Percentiles rank a stretch among this genome's conserved stretches.
These are phyloP conservation scores for Iodosphaeria phyllophila DNA, from an alignment of 2,329 filamentous ascomycete species.

Conservation along the genomic window DNA sequence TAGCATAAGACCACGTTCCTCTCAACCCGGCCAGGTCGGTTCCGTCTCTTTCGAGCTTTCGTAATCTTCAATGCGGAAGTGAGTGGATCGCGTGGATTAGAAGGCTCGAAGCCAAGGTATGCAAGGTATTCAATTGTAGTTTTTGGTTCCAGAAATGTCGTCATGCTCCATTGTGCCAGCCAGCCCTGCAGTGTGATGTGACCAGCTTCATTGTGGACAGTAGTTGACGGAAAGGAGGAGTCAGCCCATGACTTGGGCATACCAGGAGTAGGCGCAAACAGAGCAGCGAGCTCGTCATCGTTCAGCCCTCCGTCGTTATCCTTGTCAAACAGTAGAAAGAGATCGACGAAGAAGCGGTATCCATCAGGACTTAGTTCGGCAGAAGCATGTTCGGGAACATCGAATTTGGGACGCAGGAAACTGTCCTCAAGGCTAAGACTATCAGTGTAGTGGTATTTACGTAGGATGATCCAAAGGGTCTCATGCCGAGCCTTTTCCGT, in stretches of 20 bases:
- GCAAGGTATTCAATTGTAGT: conserved; percentile 92
- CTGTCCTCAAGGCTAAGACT: conserved; percentile 79
- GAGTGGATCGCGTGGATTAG: conserved; percentile 55
- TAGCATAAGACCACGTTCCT: conserved; percentile 92
- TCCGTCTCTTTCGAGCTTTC: conserved; percentile 71
- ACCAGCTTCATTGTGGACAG: conserved; percentile 85
- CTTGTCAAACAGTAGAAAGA: conserved; percentile 89
- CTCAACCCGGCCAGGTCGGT: conserved; percentile 68
- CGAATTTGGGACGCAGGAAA: conserved; percentile 84
- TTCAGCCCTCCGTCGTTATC: conserved; percentile 94
- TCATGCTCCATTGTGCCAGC: conserved; percentile 99
- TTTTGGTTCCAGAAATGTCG: conserved; percentile 87
- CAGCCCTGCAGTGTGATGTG: conserved; percentile 93
- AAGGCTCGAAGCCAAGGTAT: conserved; percentile 82
- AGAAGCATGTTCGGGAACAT: conserved; percentile 80
- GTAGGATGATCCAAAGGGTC: conserved; percentile 92
- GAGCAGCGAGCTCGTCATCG: conserved; percentile 60
- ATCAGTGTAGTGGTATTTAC: conserved; percentile 92
- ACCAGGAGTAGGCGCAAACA: conserved; percentile 88
- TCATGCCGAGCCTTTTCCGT: conserved; percentile 95
- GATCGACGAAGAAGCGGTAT: conserved; percentile 93
- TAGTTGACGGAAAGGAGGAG: conserved; percentile 77
- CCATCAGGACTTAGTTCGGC: conserved; percentile 86
- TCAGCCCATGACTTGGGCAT: conserved; percentile 76
- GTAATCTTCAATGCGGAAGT: conserved; percentile 82